Base-by-base conservation (phyloP, 2,329 filamentous ascomycete genomes). In the Colletotrichum shisoi region DNA sequence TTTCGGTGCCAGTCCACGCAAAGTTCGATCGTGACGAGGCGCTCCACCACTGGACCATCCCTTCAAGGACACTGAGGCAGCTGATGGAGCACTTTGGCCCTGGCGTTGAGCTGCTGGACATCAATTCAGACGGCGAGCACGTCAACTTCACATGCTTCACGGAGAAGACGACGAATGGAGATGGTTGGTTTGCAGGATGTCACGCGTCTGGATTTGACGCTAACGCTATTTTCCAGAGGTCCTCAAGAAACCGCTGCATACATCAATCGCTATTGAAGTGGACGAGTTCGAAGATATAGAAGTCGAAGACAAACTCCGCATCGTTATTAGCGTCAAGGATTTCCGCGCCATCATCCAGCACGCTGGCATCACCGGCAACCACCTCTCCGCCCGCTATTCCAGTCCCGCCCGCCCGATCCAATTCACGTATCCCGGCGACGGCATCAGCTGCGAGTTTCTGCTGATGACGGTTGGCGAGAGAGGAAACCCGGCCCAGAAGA, bases 101-200 rank as follows among this genome's bases (percentile, higher is more conserved):
- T 1, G 91, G 90, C 5, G 92, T 92, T 39, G 91, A 94, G 75
- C 89, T 93, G 71, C 84, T 94, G 2, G 91, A 94, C 71, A 89
- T 94, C 70, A 90, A 91, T 73, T 88, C 89, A 0, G 88, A 92
- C 68, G 87, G 88, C 13, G 87, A 91, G 60, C 86, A 90, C 53
- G 88, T 91, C 17, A 91, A 91, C 64, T 92, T 94, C 72, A 92
- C 91, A 31, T 93, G 91, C 74, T 94, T 91, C 73, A 93, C 91
- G 0, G 91, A 94, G 75, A 94, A 92, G 78, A 87, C 90, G 9
- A 84, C 88, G 63, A 89, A 88, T 71, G 88, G 89, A 56, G 80
- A 82, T 64, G 77, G 80, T 79, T 69, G 13, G 77, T 73, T 52
- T 57, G 11, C 7, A 15, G 24, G 8, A 4, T 11, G 46, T 11